phyloP scores from a whole-genome alignment of 352 stramenopile genomes.

The Peronospora destructor region DNA sequence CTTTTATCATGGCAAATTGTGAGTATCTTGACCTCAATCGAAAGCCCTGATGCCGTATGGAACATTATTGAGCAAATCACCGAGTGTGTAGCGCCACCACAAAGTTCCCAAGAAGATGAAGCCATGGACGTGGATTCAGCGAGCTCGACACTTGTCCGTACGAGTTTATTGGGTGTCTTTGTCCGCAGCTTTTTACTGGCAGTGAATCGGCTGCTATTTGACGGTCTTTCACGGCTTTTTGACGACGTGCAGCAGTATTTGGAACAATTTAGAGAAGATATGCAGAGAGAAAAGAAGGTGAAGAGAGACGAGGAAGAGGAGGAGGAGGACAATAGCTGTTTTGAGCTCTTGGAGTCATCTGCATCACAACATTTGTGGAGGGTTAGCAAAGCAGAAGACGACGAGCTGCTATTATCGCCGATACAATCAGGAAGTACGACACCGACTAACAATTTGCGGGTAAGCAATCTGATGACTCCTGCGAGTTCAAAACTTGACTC shows the following conservation, averaged over 20 bases:
- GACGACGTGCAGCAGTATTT: constrained; percentile 57
- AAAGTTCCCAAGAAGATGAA: constrained; percentile 11
- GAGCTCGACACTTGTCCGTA: constrained; percentile 40
- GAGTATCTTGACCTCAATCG: constrained; percentile 41
- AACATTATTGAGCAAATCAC: constrained; percentile 60
- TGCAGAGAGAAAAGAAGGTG: constrained; percentile 18
- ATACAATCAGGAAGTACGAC: constrained; percentile 19
- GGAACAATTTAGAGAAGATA: constrained; percentile 35
- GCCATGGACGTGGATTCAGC: constrained; percentile 31
- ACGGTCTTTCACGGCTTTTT: constrained; percentile 59
- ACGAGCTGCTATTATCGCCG: constrained; percentile 34
- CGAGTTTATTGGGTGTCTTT: constrained; percentile 60
- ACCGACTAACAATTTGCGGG: constrained; percentile 7
- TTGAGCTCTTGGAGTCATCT: constrained; percentile 22
- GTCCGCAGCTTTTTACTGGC: constrained; percentile 61
- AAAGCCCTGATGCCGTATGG: constrained; percentile 55
- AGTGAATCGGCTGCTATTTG: constrained; percentile 54
- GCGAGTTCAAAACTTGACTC: constrained; percentile 4
- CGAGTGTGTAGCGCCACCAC: constrained; percentile 48
- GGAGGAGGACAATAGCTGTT: constrained; percentile 6
- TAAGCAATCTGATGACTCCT: constrained; percentile 14
- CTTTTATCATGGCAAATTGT: constrained; percentile 45
- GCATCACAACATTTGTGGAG: constrained; percentile 30
- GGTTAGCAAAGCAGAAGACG: constrained; percentile 14
- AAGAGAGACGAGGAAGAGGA: neutral